Evolutionary conservation across 768 basidiomycete species (phyloP).

Genomic region (Pholiota microspora): DNA sequence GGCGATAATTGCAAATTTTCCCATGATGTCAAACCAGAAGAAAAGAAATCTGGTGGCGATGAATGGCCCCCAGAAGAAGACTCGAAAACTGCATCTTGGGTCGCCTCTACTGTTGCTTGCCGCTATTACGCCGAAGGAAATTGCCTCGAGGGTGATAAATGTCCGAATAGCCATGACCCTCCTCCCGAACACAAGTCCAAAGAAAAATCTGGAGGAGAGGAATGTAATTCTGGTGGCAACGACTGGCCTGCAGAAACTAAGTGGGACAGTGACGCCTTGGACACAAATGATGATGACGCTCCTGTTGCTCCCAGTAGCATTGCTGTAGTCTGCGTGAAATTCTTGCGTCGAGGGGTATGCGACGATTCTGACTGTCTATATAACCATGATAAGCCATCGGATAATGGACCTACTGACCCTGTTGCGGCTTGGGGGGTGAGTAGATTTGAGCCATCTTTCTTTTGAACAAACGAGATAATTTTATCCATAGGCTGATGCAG

Average conservation of each 20-base stretch:
- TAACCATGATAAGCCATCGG: not conserved
- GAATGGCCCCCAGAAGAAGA: slow-evolving; percentile 6
- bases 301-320: not conserved
- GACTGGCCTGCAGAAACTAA: not conserved
- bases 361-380: too few relatives aligned
- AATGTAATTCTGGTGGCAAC: too few relatives aligned
- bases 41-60: slow-evolving; percentile 1
- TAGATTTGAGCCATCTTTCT: too few relatives aligned
- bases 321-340: too few relatives aligned
- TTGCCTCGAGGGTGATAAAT: not conserved
- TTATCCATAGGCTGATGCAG: too few relatives aligned
- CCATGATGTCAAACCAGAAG: slow-evolving; percentile 19
- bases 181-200: not conserved
- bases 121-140: not conserved
- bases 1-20: slow-evolving; percentile 21
- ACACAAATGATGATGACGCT: not conserved
- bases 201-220: not conserved
- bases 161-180: not conserved
- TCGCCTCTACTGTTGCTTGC: not conserved
- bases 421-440: not conserved
- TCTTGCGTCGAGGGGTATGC: too few relatives aligned
- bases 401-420: not conserved
- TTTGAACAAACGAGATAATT: too few relatives aligned
- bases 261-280: not conserved
- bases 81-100: not conserved